These are phyloP conservation scores for Vitis cinerea DNA, from an alignment of 164 flowering plant genomes.

Conservation along the genomic window DNA sequence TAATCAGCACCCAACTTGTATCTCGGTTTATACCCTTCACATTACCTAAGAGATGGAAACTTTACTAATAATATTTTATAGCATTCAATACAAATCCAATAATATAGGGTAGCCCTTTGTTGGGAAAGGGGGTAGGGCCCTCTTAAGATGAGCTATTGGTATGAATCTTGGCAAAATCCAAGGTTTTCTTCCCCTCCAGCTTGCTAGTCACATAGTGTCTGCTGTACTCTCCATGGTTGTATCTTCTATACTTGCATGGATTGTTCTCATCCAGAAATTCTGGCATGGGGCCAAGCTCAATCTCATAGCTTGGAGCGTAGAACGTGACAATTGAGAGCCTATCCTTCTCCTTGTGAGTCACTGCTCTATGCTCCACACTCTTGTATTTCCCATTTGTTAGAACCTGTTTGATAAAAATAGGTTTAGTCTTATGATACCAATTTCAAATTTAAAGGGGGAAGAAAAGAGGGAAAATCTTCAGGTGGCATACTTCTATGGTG, in stretches of 20 bases:
- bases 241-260: constrained; percentile 68
- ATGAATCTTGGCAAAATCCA: constrained; percentile 76
- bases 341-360: constrained; percentile 65
- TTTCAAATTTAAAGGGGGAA: too few relatives aligned
- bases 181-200: constrained; percentile 78
- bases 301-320: constrained; percentile 83
- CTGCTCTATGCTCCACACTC: constrained; percentile 94
- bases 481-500: constrained; percentile 61
- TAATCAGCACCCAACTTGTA: constrained; percentile 8
- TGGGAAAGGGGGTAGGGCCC: background rate
- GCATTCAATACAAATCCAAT: background rate
- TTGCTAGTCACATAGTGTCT: constrained; percentile 73
- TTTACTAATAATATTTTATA: too few relatives aligned
- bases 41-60: too few relatives aligned
- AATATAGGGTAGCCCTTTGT: too few relatives aligned
- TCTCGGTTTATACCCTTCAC: constrained; percentile 7
- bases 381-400: constrained; percentile 88
- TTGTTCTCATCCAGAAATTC: constrained; percentile 55
- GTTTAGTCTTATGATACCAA: too few relatives aligned
- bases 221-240: constrained; percentile 93
- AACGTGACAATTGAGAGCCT: constrained; percentile 88
- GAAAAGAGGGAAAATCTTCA: too few relatives aligned
- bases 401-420: constrained; percentile 44
- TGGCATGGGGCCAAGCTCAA: constrained; percentile 69
- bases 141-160: constrained; percentile 16